A percentile compares a stretch with the other conserved stretches of the same genome.
Evolutionary conservation across 1,139 yeast species (phyloP).

Genomic region (Debaryomyces subglobosus): DNA sequence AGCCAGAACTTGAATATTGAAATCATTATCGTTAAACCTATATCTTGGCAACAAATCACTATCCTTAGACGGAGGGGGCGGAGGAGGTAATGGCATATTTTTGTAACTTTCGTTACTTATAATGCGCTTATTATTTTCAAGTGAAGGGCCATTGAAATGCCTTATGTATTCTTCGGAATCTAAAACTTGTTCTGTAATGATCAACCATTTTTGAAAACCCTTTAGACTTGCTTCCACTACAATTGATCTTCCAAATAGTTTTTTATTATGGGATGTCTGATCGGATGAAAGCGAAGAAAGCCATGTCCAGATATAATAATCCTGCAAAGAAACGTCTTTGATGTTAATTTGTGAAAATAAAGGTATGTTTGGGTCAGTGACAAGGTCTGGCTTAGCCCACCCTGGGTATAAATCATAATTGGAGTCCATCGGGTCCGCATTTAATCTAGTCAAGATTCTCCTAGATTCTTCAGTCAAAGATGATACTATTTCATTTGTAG

Average conservation of each 20-base stretch:
- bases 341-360: slow-evolving; percentile 54
- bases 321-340: slow-evolving; percentile 73
- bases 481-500: slow-evolving; percentile 58
- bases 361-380: slow-evolving; percentile 36
- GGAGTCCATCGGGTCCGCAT: slow-evolving; percentile 46
- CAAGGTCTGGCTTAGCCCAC: slow-evolving; percentile 37
- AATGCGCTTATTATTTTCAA: slow-evolving; percentile 16
- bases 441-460: slow-evolving; percentile 63
- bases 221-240: slow-evolving; percentile 72
- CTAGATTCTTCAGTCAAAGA: slow-evolving; percentile 76
- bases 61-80: slow-evolving; percentile 12
- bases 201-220: slow-evolving; percentile 84
- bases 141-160: slow-evolving; percentile 24
- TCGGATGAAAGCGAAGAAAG: slow-evolving; percentile 76
- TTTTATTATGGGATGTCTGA: slow-evolving; percentile 65
- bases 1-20: slow-evolving; percentile 9
- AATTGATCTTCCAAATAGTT: slow-evolving; percentile 76
- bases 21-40: slow-evolving; percentile 19
- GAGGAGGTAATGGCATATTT: slow-evolving; percentile 34
- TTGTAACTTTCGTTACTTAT: slow-evolving; percentile 24
- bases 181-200: slow-evolving; percentile 70
- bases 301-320: slow-evolving; percentile 93
- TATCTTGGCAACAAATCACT: slow-evolving; percentile 23
- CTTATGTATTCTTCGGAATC: slow-evolving; percentile 43
- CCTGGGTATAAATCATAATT: slow-evolving; percentile 46